Conservation (phyloP, 2,329 filamentous ascomycete genomes). For the Fusarium globosum region DNA sequence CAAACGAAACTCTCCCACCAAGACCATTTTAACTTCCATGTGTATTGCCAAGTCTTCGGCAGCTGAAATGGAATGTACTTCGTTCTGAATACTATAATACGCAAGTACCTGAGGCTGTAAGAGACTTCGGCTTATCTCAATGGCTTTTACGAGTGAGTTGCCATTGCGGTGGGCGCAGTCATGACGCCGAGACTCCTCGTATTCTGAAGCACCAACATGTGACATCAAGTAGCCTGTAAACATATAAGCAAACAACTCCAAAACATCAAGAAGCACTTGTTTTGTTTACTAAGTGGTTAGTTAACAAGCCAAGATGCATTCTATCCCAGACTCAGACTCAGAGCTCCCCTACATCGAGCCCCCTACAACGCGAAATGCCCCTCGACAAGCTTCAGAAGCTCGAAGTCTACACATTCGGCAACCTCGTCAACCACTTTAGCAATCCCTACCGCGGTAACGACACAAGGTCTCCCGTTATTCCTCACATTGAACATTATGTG, state of each 20-base stretch:
- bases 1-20: background rate
- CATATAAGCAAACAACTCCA: background rate
- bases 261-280: background rate
- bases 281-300: no score
- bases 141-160: slow-evolving; percentile 67
- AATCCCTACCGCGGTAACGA: slow-evolving; percentile 19
- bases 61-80: background rate
- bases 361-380: slow-evolving; percentile 22
- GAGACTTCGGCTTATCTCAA: background rate
- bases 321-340: background rate
- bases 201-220: background rate
- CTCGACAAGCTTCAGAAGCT: slow-evolving; percentile 22
- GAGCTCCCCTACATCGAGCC: slow-evolving; percentile 13
- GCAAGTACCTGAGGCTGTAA: no score
- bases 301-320: background rate
- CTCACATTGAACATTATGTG: slow-evolving; percentile 28
- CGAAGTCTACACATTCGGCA: slow-evolving; percentile 32
- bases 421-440: slow-evolving; percentile 32
- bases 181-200: background rate
- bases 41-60: background rate
- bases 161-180: slow-evolving; percentile 71
- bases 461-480: background rate
- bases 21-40: background rate
- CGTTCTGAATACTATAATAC: rapidly evolving
- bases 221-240: background rate